A percentile compares a stretch with the other conserved stretches of the same genome.
These are phyloP conservation scores for Macrolepiota dolichaula DNA, from an alignment of 768 basidiomycete species.

Conservation along the genomic window DNA sequence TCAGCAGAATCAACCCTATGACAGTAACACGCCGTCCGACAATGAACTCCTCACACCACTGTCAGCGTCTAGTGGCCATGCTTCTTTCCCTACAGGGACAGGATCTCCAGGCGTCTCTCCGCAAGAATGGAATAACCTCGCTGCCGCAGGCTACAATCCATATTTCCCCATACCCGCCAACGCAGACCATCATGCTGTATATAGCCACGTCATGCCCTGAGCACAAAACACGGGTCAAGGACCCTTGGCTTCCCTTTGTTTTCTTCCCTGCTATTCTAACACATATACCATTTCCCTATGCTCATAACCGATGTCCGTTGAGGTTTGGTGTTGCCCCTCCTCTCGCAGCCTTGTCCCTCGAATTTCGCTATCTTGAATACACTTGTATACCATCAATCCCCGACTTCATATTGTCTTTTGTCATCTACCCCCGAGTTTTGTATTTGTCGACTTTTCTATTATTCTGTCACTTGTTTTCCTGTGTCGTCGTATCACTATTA, in stretches of 20 bases:
- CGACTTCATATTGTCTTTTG: not conserved
- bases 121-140: conserved; percentile 61
- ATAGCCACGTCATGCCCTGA: conserved; percentile 57
- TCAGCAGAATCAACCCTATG: conserved; percentile 33
- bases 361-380: conserved; percentile 8
- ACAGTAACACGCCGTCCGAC: conserved; percentile 59
- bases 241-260: conserved; percentile 8
- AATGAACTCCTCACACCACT: conserved; percentile 58
- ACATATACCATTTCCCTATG: not conserved
- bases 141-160: conserved; percentile 56
- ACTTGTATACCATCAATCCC: conserved; percentile 1
- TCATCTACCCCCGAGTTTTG: not conserved
- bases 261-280: not conserved
- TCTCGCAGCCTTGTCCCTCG: not conserved
- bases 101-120: conserved; percentile 49
- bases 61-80: conserved; percentile 47
- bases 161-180: conserved; percentile 58
- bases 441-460: not conserved
- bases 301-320: not conserved
- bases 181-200: conserved; percentile 49
- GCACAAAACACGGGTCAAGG: conserved; percentile 11
- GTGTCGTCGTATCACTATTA: conserved; percentile 7
- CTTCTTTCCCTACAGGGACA: conserved; percentile 36
- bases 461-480: not conserved
- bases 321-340: conserved; percentile 2